A percentile compares a stretch with the other conserved stretches of the same genome.
Evolutionary conservation across 257 asterid species (phyloP).

Genomic region (Cynanchum wilfordii): DNA sequence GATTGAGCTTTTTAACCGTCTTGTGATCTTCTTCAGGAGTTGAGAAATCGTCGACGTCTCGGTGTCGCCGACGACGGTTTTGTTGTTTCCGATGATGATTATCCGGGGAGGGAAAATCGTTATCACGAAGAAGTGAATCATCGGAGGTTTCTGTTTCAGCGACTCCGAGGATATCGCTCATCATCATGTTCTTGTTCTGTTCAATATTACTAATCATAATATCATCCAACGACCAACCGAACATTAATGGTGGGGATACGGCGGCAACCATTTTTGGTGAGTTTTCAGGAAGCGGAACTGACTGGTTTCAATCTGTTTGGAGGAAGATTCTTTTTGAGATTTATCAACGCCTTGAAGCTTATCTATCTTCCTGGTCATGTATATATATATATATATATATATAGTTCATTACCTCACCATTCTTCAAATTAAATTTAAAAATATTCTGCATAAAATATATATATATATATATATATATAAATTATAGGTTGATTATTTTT

Average conservation of each 20-base stretch:
- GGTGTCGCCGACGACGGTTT: background rate
- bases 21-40: background rate
- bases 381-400: too few relatives aligned
- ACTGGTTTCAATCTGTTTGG: background rate
- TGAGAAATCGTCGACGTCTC: background rate
- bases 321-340: background rate
- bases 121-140: constrained; percentile 8
- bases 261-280: background rate
- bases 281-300: background rate
- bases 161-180: background rate
- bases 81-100: background rate
- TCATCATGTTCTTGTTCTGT: background rate
- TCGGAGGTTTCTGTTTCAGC: constrained; percentile 9
- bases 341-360: too few relatives aligned
- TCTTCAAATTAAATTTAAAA: too few relatives aligned
- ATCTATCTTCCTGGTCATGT: too few relatives aligned
- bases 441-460: too few relatives aligned
- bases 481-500: too few relatives aligned
- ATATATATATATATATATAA: too few relatives aligned
- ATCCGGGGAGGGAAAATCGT: background rate
- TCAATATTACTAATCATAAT: background rate
- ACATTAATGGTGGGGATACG: background rate
- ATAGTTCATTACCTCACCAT: background rate
- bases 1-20: constrained; percentile 52
- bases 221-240: constrained; percentile 13